Conservation (phyloP, 148 eudicot species). For the Rhododendron simsii region DNA sequence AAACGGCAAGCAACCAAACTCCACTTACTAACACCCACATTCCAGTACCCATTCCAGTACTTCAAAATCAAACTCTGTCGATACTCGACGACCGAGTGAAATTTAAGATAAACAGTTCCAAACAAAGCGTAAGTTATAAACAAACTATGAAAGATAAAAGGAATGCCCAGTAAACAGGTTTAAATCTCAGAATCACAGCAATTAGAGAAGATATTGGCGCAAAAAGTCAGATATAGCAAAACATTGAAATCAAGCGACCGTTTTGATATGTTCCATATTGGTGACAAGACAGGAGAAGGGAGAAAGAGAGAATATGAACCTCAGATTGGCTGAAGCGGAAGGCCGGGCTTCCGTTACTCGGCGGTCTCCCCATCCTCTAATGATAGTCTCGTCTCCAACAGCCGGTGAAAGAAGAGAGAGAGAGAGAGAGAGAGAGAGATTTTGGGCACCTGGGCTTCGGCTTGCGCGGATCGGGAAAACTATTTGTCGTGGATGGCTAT, state of each 20-base stretch:
- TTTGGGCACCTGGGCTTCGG: no score
- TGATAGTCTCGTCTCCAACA: background rate
- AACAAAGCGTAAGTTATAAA: background rate
- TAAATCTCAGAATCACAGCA: background rate
- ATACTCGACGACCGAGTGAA: no score
- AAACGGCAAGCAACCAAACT: no score
- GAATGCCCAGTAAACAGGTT: background rate
- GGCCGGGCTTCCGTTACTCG: slow-evolving; percentile 78
- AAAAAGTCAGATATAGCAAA: background rate
- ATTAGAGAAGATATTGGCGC: background rate
- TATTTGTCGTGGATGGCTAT: no score
- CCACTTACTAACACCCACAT: no score
- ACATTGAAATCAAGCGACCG: background rate
- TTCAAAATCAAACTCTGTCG: no score
- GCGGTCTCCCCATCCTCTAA: slow-evolving; percentile 67
- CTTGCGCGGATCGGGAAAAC: no score
- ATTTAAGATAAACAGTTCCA: no score
- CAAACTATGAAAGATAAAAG: background rate
- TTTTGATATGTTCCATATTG: background rate
- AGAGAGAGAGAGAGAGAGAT: background rate
- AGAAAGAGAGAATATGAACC: slow-evolving; percentile 26
- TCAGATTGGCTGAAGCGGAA: slow-evolving; percentile 63
- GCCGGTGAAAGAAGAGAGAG: background rate
- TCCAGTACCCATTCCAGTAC: no score
- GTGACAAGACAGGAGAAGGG: background rate